Evolutionary conservation across 306 rosid species (phyloP).

Genomic region (Vicia sativa): DNA sequence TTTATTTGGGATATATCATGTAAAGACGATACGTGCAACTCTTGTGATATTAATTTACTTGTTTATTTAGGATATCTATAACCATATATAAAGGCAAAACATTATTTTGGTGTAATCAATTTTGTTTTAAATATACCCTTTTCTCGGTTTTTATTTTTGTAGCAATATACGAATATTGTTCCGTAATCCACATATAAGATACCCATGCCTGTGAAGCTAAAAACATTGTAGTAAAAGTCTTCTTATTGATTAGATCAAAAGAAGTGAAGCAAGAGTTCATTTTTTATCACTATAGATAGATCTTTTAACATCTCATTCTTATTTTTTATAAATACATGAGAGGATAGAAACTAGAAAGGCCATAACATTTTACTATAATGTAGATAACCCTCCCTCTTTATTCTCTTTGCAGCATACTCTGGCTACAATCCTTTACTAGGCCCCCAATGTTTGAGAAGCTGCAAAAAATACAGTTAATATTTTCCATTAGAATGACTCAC

Average conservation of each 20-base stretch:
- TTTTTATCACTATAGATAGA: not conserved
- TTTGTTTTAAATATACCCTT: too few species aligned
- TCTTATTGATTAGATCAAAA: not conserved
- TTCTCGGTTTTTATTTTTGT: not conserved
- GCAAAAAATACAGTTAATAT: conserved; percentile 14
- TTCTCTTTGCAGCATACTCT: conserved; percentile 8
- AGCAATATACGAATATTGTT: not conserved
- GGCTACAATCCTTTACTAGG: not conserved
- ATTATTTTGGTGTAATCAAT: too few species aligned
- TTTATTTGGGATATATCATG: conserved; percentile 1
- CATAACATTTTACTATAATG: conserved; percentile 25
- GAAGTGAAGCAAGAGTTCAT: not conserved
- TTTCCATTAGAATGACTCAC: not conserved
- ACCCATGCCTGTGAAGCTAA: not conserved
- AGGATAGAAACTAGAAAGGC: not conserved
- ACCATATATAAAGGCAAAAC: not conserved
- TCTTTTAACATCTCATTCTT: conserved; percentile 2
- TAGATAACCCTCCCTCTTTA: not conserved
- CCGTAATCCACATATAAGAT: not conserved
- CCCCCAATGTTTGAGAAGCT: conserved; percentile 28
- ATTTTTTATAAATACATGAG: conserved; percentile 12
- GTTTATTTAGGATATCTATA: conserved; percentile 10
- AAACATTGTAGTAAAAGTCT: not conserved
- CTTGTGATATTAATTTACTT: not conserved
- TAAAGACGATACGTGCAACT: not conserved